Base-by-base conservation (phyloP, 129 eudicot species). In the Artemisia argyi region DNA sequence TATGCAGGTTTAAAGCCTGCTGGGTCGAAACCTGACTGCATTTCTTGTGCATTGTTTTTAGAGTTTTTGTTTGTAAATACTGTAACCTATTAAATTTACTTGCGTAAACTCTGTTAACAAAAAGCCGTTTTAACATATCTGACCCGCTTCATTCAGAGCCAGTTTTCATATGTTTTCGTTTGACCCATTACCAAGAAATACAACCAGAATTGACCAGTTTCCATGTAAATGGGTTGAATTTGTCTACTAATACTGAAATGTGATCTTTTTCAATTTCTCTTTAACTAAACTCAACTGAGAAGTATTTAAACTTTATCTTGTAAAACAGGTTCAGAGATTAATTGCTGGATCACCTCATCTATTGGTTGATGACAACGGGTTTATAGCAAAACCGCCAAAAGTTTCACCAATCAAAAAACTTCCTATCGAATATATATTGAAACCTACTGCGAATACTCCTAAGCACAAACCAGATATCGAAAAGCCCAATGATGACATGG, bases 271-370 rank as follows among this genome's bases (percentile, higher is more conserved):
- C 7, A 26, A 30, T 53, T 53, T 63, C 10, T 65, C 22, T 63
- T 13, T 74, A 16, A 50, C 32, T 7, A 19, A 46, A 3, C 46
- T 60, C 58, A 60, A 72, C 17, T 0, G 18, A 46, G 16, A 44
- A 59, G 15, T 17, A 56, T 63, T 46, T 17, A 52, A 28, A 16
- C 62, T 19, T 51, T 14, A 39, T 64, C 46, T 15, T 39, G 18
- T 58, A 55, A 39, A 79, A 79, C 82, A 95, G 99, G 99, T 90
- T 56, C 99, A 95, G 63, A 90, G 66, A 75, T 83, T 83, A 79
- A 86, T 95, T 30, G 97, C 97, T 1, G 89, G 78, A 67, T 88
- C 97, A 13, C 99, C 97, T 0, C 84, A 95, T 24, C 77, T 90
- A 73, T 73, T 91, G 80, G 78, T 81, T 8, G 99, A 90, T 55